These are phyloP conservation scores for Venturia pyrina DNA, from an alignment of 2,329 filamentous ascomycete genomes.

Conservation along the genomic window DNA sequence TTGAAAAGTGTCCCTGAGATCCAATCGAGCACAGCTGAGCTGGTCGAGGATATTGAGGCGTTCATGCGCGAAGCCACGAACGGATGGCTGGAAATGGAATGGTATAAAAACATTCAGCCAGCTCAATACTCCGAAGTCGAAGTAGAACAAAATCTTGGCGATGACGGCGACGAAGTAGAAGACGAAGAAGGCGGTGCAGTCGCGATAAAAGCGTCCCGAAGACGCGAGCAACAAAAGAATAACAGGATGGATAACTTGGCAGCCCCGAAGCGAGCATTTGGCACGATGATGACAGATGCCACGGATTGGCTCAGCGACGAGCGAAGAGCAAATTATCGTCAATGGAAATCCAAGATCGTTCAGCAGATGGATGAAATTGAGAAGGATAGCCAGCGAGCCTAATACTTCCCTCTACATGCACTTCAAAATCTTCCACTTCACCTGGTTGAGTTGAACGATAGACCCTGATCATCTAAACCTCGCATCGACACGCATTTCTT, in stretches of 20 bases:
- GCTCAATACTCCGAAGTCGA: constrained; percentile 20
- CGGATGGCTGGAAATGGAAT: constrained; percentile 17
- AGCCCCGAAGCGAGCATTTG: constrained; percentile 33
- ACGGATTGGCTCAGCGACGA: constrained; percentile 61
- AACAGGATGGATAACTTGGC: constrained; percentile 18
- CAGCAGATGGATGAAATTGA: background rate
- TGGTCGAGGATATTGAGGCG: constrained; percentile 33
- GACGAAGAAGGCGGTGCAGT: constrained; percentile 15
- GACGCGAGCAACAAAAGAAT: constrained; percentile 25
- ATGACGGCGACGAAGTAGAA: constrained; percentile 27
- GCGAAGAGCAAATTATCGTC: constrained; percentile 49
- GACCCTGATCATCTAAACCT: background rate
- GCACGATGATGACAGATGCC: constrained; percentile 65
- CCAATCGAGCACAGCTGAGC: constrained; percentile 20
- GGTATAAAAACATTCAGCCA: constrained; percentile 15
- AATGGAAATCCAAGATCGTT: constrained; percentile 41
- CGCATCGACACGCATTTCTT: no score
- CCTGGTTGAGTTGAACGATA: background rate
- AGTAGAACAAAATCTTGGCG: constrained; percentile 30
- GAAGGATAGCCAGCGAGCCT: background rate
- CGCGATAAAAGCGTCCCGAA: constrained; percentile 36
- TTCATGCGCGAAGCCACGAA: constrained; percentile 11
- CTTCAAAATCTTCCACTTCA: background rate
- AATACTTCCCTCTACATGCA: background rate
- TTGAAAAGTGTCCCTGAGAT: constrained; percentile 38